These are phyloP conservation scores for Tillandsia leiboldiana DNA, from an alignment of 176 grass and related monocot genomes.

Conservation along the genomic window DNA sequence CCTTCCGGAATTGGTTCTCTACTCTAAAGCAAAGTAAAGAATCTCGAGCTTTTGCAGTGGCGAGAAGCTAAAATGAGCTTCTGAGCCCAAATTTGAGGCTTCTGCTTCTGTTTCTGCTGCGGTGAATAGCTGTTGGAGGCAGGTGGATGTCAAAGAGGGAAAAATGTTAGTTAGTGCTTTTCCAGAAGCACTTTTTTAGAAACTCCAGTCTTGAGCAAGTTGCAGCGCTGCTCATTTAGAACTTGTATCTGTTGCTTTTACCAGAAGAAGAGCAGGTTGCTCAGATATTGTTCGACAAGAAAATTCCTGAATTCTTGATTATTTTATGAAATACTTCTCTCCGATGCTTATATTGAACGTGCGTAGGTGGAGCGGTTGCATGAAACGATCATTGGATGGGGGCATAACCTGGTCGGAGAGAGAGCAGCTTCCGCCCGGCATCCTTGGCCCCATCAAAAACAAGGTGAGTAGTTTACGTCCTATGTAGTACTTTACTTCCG, in stretches of 20 bases:
- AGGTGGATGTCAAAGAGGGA: too few species aligned
- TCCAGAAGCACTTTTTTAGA: too few species aligned
- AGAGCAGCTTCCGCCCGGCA: constrained; percentile 87
- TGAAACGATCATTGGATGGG: constrained; percentile 78
- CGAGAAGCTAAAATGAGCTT: too few species aligned
- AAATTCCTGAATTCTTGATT: neutral
- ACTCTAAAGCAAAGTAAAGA: too few species aligned
- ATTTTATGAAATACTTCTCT: neutral
- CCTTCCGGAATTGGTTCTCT: too few species aligned
- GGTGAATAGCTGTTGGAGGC: too few species aligned
- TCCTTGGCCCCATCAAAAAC: constrained; percentile 95
- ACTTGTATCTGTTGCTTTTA: neutral
- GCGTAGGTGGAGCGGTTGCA: constrained; percentile 85
- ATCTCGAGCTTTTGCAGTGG: too few species aligned
- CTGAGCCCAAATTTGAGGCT: too few species aligned
- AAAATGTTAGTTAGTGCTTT: too few species aligned
- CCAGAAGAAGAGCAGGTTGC: neutral
- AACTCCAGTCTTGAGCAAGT: too few species aligned
- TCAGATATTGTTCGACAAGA: neutral
- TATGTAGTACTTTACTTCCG: constrained; percentile 7
- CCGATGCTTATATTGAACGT: neutral
- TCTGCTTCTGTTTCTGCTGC: too few species aligned
- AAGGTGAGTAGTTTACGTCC: constrained; percentile 41
- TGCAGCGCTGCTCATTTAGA: neutral
- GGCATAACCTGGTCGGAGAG: constrained; percentile 73